Conservation (phyloP, 257 asterid species). For the Cynanchum wilfordii region DNA sequence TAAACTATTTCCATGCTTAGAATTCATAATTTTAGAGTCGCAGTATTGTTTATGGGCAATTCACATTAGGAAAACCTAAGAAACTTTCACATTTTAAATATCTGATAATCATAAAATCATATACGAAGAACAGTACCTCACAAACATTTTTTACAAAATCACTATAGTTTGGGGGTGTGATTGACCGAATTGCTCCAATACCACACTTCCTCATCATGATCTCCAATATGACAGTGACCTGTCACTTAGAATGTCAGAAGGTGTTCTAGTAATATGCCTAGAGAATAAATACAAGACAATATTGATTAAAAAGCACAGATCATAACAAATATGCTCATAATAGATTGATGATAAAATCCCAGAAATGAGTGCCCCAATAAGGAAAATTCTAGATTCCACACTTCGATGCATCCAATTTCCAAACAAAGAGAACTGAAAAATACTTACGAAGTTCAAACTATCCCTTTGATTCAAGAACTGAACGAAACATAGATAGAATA, state of each 20-base stretch:
- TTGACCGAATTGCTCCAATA: slow-evolving; percentile 46
- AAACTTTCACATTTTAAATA: background rate
- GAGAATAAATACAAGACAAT: too few relatives aligned
- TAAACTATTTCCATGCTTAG: background rate
- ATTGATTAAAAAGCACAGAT: too few relatives aligned
- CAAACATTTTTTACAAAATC: slow-evolving; percentile 53
- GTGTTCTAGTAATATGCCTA: too few relatives aligned
- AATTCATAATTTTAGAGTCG: background rate
- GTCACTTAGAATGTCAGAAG: slow-evolving; percentile 16
- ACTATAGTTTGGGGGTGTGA: slow-evolving; percentile 59
- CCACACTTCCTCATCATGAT: slow-evolving; percentile 90
- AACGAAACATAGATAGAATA: background rate
- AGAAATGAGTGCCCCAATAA: background rate
- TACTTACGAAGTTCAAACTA: background rate
- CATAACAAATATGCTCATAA: too few relatives aligned
- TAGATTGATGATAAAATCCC: background rate
- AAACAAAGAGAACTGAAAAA: background rate
- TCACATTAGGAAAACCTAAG: background rate
- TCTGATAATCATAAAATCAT: background rate
- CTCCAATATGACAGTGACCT: slow-evolving; percentile 79
- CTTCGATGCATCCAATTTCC: background rate
- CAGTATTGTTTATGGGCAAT: background rate
- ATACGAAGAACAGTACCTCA: slow-evolving; percentile 41
- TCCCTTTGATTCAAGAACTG: background rate
- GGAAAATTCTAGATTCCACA: background rate